Conservation (phyloP, 1,139 yeast genomes). For the Protomyces inundatus region DNA sequence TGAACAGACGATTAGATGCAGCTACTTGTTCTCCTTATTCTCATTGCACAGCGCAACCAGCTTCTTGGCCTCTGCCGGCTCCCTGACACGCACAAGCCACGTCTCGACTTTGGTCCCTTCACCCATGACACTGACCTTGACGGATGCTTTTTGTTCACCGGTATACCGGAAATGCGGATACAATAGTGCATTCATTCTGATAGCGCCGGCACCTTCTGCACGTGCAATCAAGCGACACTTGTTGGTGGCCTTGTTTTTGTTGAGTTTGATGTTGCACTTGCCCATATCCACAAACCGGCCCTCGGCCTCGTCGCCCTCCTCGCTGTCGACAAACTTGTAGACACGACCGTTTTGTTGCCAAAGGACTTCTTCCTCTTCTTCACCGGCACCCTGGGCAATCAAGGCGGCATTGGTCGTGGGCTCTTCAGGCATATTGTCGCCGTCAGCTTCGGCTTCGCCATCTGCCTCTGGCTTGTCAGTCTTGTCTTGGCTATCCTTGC, state of each 20-base stretch:
- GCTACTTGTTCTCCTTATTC: slow-evolving; percentile 12
- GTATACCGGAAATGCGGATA: slow-evolving; percentile 28
- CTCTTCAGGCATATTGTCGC: slow-evolving; percentile 21
- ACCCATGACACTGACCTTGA: slow-evolving; percentile 52
- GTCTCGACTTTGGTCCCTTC: slow-evolving; percentile 49
- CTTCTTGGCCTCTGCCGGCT: slow-evolving; percentile 60
- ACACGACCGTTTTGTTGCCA: slow-evolving; percentile 69
- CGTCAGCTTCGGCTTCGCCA: slow-evolving; percentile 1
- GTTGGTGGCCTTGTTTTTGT: slow-evolving; percentile 53
- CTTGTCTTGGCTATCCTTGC: slow-evolving; percentile 14
- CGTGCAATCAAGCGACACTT: slow-evolving; percentile 72
- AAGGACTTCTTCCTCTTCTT: slow-evolving; percentile 66
- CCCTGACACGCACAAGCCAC: slow-evolving; percentile 67
- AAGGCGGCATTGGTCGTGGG: slow-evolving; percentile 33
- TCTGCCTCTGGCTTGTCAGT: not conserved
- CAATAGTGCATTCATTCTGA: slow-evolving; percentile 59
- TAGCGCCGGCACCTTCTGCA: slow-evolving; percentile 81
- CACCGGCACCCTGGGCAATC: slow-evolving; percentile 63
- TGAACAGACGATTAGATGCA: not conserved
- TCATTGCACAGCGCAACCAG: slow-evolving; percentile 42
- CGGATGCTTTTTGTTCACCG: slow-evolving; percentile 47
- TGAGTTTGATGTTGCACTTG: slow-evolving; percentile 77
- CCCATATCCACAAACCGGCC: slow-evolving; percentile 47
- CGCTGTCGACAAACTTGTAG: slow-evolving; percentile 38
- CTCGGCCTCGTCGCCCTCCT: slow-evolving; percentile 39